These are phyloP conservation scores for Nicotiana noctiflora DNA, from an alignment of 257 asterid genomes.

Conservation along the genomic window DNA sequence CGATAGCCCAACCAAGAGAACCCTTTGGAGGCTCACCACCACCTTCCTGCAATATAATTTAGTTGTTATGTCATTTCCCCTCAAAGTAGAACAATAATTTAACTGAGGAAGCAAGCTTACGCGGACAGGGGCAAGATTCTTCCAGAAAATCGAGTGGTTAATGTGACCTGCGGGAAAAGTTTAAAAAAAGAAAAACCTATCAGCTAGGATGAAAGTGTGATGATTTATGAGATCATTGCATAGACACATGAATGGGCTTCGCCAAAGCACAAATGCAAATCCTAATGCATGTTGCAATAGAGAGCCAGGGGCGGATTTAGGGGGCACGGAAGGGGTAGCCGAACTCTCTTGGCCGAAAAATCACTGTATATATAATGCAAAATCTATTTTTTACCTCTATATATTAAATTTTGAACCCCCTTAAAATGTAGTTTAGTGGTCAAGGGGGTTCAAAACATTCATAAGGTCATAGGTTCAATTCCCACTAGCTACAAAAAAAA, in stretches of 20 bases:
- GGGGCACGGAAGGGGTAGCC: too few species aligned
- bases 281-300: neutral
- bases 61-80: neutral
- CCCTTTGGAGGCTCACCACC: constrained; percentile 81
- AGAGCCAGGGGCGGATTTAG: neutral
- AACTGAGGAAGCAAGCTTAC: constrained; percentile 32
- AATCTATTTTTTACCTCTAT: too few species aligned
- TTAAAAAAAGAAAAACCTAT: neutral
- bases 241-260: neutral
- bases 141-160: constrained; percentile 93
- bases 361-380: too few species aligned
- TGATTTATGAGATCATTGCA: neutral
- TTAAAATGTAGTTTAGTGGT: too few species aligned
- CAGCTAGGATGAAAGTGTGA: neutral
- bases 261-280: neutral
- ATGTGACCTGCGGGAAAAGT: constrained; percentile 52
- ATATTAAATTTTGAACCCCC: too few species aligned
- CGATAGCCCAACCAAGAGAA: constrained; percentile 60
- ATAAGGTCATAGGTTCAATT: too few species aligned
- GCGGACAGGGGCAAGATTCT: constrained; percentile 70
- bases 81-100: neutral
- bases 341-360: too few species aligned
- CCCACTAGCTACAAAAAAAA: too few species aligned
- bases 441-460: too few species aligned
- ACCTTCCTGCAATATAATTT: constrained; percentile 47